Evolutionary conservation across 2,329 filamentous ascomycete species (phyloP).

Genomic region (Fusarium lateritium): DNA sequence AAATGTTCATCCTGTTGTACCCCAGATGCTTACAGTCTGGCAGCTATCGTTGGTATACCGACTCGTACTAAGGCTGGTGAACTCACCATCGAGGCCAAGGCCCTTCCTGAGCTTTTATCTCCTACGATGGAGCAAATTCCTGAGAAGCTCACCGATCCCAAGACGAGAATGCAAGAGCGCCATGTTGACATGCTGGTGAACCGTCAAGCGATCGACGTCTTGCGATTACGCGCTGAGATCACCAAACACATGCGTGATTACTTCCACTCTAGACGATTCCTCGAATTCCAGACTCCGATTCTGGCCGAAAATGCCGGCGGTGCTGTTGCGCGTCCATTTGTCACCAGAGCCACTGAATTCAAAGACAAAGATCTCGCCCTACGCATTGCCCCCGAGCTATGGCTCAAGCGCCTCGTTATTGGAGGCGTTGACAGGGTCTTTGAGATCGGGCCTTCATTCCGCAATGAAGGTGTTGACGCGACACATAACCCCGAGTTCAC

Average conservation of each 20-base stretch:
- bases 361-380: constrained; percentile 79
- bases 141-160: constrained; percentile 75
- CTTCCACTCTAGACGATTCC: constrained; percentile 79
- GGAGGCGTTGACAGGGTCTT: constrained; percentile 92
- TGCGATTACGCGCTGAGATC: constrained; percentile 82
- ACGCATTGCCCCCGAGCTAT: constrained; percentile 93
- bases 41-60: constrained; percentile 79
- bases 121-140: constrained; percentile 87
- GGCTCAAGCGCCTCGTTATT: constrained; percentile 91
- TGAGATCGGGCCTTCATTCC: constrained; percentile 92
- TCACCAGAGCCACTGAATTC: constrained; percentile 84
- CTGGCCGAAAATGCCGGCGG: constrained; percentile 87
- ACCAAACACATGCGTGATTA: constrained; percentile 81
- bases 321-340: constrained; percentile 88
- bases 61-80: constrained; percentile 80
- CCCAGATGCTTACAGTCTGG: constrained; percentile 48
- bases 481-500: constrained; percentile 98
- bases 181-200: constrained; percentile 92
- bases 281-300: constrained; percentile 93
- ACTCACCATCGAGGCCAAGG: constrained; percentile 78
- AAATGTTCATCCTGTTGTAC: constrained; percentile 34
- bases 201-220: constrained; percentile 73
- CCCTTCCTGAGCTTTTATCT: constrained; percentile 79
- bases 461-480: constrained; percentile 91
- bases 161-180: constrained; percentile 81